Evolutionary conservation across 306 rosid genomes (phyloP), one percentile per base, ranked within the genome.

Genomic region (Pyrus pyrifolia): DNA sequence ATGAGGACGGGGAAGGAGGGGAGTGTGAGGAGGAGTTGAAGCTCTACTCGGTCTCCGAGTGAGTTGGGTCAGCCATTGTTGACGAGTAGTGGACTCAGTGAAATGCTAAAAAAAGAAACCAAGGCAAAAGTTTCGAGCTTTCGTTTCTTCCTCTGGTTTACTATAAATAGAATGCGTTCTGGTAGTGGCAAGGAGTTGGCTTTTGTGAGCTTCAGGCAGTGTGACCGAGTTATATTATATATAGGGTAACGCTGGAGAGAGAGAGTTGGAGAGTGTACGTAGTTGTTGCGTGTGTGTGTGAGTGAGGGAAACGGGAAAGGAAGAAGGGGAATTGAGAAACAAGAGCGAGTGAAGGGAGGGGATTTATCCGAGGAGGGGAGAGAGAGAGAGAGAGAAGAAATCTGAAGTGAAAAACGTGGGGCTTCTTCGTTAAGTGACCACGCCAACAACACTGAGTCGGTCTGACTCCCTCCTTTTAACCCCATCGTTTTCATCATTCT

Each of bases 1-100:
- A 73, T 15, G 80, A 72, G 3, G 86, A 30, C 1, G 87, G 68
- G 31, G 87, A 58, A 3, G 81, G 18, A 0, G 84, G 68, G 4
- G 76, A 71, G 35, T 15, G 51, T 2, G 82, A 75, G 17, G 86
- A 29, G 5, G 79, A 75, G 81, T 72, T 75, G 25, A 70, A 63
- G 55, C 81, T 69, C 12, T 78, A 80, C 69, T 81, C 88, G 44
- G 69, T 61, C 23, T 83, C 89, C 19, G 76, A 85, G 88, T 78
- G 74, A 0, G 64, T 76, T 63, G 80, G 78, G 80, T 89, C 87
- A 63, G 83, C 85, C 93, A 88, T 86, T 81, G 76, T 45, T 64
- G 63, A 35, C 31, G 58, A 29, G 67, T 25, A 6, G 1, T 6
- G 42, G 67, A 75, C 73, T 78, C 71, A 33, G 74, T 30, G 46